phyloP scores from a whole-genome alignment of 1,139 yeast genomes.

The Lodderomyces pseudojiufengensis region DNA sequence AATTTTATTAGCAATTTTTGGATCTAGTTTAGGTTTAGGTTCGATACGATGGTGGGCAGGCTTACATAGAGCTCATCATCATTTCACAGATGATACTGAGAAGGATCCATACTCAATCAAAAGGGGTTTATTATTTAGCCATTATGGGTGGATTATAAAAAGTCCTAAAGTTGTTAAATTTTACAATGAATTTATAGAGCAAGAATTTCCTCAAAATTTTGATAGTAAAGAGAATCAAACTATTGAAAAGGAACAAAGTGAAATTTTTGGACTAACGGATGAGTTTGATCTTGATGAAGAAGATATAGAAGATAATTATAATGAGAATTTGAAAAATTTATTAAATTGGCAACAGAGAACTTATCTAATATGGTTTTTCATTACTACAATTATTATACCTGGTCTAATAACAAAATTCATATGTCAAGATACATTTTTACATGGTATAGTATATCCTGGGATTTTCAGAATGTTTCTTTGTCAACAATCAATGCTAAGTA shows the following conservation, averaged over 20 bases:
- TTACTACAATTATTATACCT: slow-evolving; percentile 52
- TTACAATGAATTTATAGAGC: slow-evolving; percentile 35
- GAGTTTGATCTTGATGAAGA: slow-evolving; percentile 13
- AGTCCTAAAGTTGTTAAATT: slow-evolving; percentile 43
- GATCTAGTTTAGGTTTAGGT: slow-evolving; percentile 61
- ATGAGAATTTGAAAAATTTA: slow-evolving; percentile 21
- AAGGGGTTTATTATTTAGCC: slow-evolving; percentile 57
- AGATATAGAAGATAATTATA: slow-evolving; percentile 14
- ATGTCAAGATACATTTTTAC: slow-evolving; percentile 42
- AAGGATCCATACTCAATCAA: slow-evolving; percentile 64
- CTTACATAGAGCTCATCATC: slow-evolving; percentile 67
- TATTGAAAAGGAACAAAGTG: slow-evolving; percentile 6
- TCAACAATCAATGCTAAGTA: slow-evolving; percentile 55
- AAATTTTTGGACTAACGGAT: slow-evolving; percentile 3
- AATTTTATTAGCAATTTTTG: slow-evolving; percentile 47
- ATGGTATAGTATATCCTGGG: slow-evolving; percentile 63
- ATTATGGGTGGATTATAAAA: slow-evolving; percentile 60
- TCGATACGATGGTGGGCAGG: slow-evolving; percentile 61
- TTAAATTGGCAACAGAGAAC: slow-evolving; percentile 57
- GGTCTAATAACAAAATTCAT: slow-evolving; percentile 35
- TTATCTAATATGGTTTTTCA: slow-evolving; percentile 40
- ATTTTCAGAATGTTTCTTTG: slow-evolving; percentile 51
- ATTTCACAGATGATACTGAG: slow-evolving; percentile 60
- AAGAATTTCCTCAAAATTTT: slow-evolving; percentile 34
- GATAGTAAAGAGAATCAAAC: slow-evolving; percentile 13